Percentiles rank a stretch among this genome's conserved stretches.
Evolutionary conservation across 2,329 filamentous ascomycete species (phyloP).

Genomic region (Fusarium aywerte): DNA sequence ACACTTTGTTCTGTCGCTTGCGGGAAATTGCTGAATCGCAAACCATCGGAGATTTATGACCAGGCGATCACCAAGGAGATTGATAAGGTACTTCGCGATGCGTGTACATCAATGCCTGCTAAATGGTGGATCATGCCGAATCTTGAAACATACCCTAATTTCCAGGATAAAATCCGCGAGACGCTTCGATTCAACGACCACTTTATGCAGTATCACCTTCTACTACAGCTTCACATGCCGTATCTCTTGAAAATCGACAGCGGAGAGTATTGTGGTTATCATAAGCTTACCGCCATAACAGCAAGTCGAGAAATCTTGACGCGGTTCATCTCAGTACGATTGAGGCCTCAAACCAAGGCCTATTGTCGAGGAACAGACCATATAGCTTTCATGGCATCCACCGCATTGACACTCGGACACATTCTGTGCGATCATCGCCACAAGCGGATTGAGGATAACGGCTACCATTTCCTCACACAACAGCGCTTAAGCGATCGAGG

Average conservation of each 20-base stretch:
- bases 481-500: conserved; percentile 56
- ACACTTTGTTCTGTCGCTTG: conserved; percentile 56
- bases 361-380: conserved; percentile 62
- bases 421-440: conserved; percentile 50
- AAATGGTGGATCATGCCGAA: conserved; percentile 61
- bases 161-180: conserved; percentile 44
- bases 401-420: conserved; percentile 61
- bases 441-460: conserved; percentile 7
- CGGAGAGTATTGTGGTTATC: conserved; percentile 56
- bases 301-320: conserved; percentile 62
- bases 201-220: conserved; percentile 61
- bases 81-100: conserved; percentile 59
- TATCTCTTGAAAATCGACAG: conserved; percentile 58
- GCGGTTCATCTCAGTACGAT: conserved; percentile 58
- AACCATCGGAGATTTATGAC: conserved; percentile 46
- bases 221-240: conserved; percentile 65
- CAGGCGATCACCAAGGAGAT: conserved; percentile 53
- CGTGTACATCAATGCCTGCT: conserved; percentile 53
- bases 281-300: conserved; percentile 56
- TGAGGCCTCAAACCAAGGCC: conserved; percentile 52
- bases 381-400: conserved; percentile 60
- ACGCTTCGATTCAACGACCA: conserved; percentile 56
- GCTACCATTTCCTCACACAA: conserved; percentile 52
- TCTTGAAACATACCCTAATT: conserved; percentile 21
- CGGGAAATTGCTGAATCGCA: conserved; percentile 59